These are phyloP conservation scores for Chrysoporthe deuterocubensis DNA, from an alignment of 2,329 filamentous ascomycete genomes.

Conservation along the genomic window DNA sequence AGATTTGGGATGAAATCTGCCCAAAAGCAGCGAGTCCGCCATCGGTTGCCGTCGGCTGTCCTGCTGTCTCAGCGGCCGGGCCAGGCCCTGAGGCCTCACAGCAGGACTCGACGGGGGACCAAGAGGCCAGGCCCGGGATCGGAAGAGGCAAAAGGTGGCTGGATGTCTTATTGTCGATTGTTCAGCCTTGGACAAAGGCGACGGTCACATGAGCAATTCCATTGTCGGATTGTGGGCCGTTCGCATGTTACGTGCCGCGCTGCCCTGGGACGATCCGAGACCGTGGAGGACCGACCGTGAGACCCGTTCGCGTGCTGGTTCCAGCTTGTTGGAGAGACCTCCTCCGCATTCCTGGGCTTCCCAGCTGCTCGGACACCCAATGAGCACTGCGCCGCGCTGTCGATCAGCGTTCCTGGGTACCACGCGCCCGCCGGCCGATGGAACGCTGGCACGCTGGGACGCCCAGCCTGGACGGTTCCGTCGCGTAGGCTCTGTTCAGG, in stretches of 20 bases:
- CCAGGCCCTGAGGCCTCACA: background rate
- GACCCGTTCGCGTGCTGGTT: constrained; percentile 4
- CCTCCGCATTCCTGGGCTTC: constrained; percentile 3
- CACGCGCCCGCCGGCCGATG: background rate
- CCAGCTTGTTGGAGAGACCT: background rate
- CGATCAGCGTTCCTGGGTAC: background rate
- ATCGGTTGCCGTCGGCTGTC: background rate
- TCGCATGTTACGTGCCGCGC: background rate
- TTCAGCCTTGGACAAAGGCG: background rate
- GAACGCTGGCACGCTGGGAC: background rate
- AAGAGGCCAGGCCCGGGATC: background rate
- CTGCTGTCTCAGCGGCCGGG: background rate
- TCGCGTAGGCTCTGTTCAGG: background rate
- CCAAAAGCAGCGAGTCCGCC: background rate
- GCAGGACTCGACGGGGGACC: too few relatives aligned
- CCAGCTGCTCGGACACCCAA: background rate
- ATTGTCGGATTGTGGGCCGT: background rate
- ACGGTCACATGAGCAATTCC: constrained; percentile 6
- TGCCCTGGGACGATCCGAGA: background rate
- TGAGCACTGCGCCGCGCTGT: background rate
- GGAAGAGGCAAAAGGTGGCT: constrained; percentile 13
- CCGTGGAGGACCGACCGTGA: background rate
- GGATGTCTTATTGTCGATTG: background rate
- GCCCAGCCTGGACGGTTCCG: background rate
- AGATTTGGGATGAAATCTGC: background rate